phyloP scores from a whole-genome alignment of 2,329 filamentous ascomycete genomes.

The Cercospora nicotianae region DNA sequence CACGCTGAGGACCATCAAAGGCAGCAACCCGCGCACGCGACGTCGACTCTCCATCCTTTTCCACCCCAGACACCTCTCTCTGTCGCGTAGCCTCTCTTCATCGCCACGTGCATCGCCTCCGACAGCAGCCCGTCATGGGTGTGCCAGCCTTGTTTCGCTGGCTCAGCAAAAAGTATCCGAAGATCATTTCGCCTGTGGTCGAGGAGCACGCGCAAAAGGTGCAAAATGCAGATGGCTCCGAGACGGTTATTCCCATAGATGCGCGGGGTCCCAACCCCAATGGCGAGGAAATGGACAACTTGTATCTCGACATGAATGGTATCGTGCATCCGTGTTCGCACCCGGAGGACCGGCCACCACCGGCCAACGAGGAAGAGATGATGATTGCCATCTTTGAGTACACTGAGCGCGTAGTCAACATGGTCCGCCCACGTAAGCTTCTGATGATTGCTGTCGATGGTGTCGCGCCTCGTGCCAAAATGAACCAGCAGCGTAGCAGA shows the following conservation, averaged over 20 bases:
- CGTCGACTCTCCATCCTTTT: slow-evolving; percentile 9
- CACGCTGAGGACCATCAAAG: slow-evolving; percentile 15
- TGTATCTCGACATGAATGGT: slow-evolving; percentile 99
- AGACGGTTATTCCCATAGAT: slow-evolving; percentile 78
- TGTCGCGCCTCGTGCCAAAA: slow-evolving; percentile 95
- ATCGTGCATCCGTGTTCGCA: slow-evolving; percentile 99
- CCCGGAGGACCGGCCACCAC: slow-evolving; percentile 87
- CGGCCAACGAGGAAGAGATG: slow-evolving; percentile 96
- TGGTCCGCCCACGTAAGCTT: slow-evolving; percentile 93
- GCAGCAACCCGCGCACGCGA: slow-evolving; percentile 17
- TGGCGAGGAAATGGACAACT: slow-evolving; percentile 94
- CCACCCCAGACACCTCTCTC: background rate
- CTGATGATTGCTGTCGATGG: slow-evolving; percentile 98
- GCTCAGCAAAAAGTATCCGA: slow-evolving; percentile 95
- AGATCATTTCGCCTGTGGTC: slow-evolving; percentile 88
- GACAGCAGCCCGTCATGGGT: slow-evolving; percentile 64
- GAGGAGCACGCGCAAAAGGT: slow-evolving; percentile 81
- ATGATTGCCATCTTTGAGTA: slow-evolving; percentile 98
- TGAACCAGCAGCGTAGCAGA: slow-evolving; percentile 98
- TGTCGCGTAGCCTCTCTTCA: slow-evolving; percentile 9
- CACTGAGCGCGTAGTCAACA: slow-evolving; percentile 97
- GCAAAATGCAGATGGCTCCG: slow-evolving; percentile 76
- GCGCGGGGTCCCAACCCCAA: slow-evolving; percentile 86
- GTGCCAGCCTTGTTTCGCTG: slow-evolving; percentile 94
- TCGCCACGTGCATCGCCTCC: background rate